These are phyloP conservation scores for Tuber magnatum DNA, from an alignment of 495 filamentous ascomycete species.

Conservation along the genomic window DNA sequence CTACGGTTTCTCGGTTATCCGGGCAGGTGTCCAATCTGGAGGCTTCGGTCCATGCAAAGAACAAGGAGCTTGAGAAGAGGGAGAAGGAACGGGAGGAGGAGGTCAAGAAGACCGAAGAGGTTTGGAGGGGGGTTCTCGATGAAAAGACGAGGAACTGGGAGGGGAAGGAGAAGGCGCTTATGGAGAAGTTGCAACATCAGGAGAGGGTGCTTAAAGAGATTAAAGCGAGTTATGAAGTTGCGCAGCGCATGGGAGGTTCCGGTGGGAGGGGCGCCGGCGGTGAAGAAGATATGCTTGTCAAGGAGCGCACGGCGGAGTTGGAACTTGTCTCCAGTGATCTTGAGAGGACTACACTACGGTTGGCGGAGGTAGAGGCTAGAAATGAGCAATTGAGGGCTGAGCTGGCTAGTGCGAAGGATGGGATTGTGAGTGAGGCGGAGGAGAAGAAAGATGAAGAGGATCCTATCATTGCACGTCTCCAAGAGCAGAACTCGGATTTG, in stretches of 20 bases:
- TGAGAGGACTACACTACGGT: conserved; percentile 75
- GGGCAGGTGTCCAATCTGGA: conserved; percentile 63
- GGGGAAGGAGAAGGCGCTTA: conserved; percentile 82
- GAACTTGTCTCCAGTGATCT: conserved; percentile 88
- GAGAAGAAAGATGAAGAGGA: conserved; percentile 60
- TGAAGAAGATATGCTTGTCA: conserved; percentile 43
- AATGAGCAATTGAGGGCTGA: conserved; percentile 91
- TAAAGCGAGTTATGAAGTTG: conserved; percentile 95
- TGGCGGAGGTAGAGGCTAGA: conserved; percentile 85
- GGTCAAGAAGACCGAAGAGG: conserved; percentile 78
- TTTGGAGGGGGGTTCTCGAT: conserved; percentile 83
- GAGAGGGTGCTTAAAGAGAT: conserved; percentile 87
- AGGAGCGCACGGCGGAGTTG: conserved; percentile 78
- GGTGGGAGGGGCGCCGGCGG: conserved; percentile 33
- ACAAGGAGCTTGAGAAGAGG: conserved; percentile 47
- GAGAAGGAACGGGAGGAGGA: conserved; percentile 60
- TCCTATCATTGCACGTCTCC: conserved; percentile 71
- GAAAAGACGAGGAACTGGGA: conserved; percentile 97
- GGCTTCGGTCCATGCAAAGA: conserved; percentile 48
- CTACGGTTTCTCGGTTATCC: conserved; percentile 71
- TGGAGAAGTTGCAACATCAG: conserved; percentile 90
- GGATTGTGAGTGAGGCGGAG: conserved; percentile 41
- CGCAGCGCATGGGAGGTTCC: conserved; percentile 66
- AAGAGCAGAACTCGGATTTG: conserved; percentile 86
- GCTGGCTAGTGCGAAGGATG: conserved; percentile 63